These are phyloP conservation scores for Linaria vulgaris DNA, from an alignment of 257 asterid genomes.

Conservation along the genomic window DNA sequence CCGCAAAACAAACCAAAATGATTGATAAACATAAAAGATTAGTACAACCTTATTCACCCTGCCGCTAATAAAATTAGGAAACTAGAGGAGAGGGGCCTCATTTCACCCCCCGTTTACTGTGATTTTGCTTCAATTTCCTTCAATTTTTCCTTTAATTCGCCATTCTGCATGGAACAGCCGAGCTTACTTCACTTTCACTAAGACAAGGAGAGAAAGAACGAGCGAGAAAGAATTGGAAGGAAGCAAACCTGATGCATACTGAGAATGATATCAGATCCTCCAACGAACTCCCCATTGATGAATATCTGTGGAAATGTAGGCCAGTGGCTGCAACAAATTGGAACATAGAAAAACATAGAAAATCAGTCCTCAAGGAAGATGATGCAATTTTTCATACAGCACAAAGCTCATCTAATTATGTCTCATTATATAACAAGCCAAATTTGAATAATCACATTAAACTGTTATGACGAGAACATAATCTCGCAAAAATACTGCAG, in stretches of 20 bases:
- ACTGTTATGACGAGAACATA: not conserved
- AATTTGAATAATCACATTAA: not conserved
- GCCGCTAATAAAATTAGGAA: not conserved
- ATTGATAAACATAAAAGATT: not conserved
- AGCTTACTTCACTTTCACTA: constrained; percentile 18
- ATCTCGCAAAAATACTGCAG: not conserved
- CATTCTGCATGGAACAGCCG: constrained; percentile 50
- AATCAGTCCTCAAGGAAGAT: not conserved
- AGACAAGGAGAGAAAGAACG: not conserved
- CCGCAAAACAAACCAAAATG: not conserved
- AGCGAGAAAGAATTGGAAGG: not conserved
- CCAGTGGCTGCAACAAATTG: constrained; percentile 70
- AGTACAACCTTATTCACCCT: not conserved
- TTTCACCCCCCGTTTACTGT: constrained; percentile 40
- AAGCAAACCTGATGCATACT: constrained; percentile 81
- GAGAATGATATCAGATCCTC: constrained; percentile 97
- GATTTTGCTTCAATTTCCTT: constrained; percentile 35
- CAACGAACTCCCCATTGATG: constrained; percentile 86
- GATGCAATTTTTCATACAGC: not conserved
- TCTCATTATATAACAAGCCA: not conserved
- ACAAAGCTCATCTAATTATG: no score
- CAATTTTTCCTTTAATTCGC: constrained; percentile 75
- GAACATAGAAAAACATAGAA: not conserved
- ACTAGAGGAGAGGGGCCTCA: not conserved
- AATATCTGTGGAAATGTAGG: constrained; percentile 98